These are phyloP conservation scores for Theobroma cacao DNA, from an alignment of 345 rosid species.

Conservation along the genomic window DNA sequence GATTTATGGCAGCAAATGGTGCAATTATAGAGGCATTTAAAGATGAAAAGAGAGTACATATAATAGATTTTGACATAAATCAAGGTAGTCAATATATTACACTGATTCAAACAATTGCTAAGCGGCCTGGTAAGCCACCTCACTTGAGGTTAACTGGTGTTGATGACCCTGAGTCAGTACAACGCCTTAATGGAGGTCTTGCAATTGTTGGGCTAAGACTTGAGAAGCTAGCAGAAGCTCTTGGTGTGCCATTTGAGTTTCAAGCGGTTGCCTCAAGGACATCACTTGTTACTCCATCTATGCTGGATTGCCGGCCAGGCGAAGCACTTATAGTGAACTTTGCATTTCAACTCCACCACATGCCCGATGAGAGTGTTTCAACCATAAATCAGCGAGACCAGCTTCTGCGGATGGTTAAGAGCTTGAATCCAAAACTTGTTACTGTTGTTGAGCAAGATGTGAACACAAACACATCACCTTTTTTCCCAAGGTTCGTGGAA, in stretches of 20 bases:
- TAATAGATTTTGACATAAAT: slow-evolving; percentile 87
- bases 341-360: slow-evolving; percentile 98
- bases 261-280: slow-evolving; percentile 71
- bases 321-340: slow-evolving; percentile 88
- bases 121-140: slow-evolving; percentile 45
- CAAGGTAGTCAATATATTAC: slow-evolving; percentile 96
- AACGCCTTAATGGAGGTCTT: slow-evolving; percentile 77
- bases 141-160: slow-evolving; percentile 80
- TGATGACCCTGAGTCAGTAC: slow-evolving; percentile 96
- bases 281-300: slow-evolving; percentile 62
- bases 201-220: slow-evolving; percentile 77
- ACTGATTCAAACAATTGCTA: slow-evolving; percentile 65
- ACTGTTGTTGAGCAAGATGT: slow-evolving; percentile 93
- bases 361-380: slow-evolving; percentile 99
- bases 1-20: slow-evolving; percentile 89
- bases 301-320: slow-evolving; percentile 56
- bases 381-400: slow-evolving; percentile 84
- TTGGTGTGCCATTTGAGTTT: slow-evolving; percentile 68
- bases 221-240: slow-evolving; percentile 64
- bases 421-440: slow-evolving; percentile 85
- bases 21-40: slow-evolving; percentile 73
- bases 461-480: slow-evolving; percentile 92
- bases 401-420: slow-evolving; percentile 87
- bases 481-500: slow-evolving; percentile 71
- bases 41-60: slow-evolving; percentile 74